Base-by-base conservation (phyloP, 1,284 basidiomycete species). In the Leccinum cinnamomeum region DNA sequence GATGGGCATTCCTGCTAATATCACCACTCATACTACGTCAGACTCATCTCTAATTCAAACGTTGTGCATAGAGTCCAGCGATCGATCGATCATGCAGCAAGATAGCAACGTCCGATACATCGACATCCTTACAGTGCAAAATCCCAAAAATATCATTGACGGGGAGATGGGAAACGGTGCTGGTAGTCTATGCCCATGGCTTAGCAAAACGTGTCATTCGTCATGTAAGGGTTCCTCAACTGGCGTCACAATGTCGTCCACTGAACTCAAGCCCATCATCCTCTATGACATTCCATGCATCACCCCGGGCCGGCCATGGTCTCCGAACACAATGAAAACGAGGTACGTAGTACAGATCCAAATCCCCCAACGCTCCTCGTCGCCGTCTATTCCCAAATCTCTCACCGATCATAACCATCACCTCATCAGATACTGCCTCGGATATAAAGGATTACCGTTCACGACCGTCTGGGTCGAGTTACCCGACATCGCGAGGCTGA, bases 371-470 rank as follows among this genome's bases (percentile, higher is more conserved):
- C 37, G 12, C 46, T 33, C 25, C 46, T 33, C 25, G 62, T 78
- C 20, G 74, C 77, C 7, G 1, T 41, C 39, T 2, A 41, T 16
- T 41, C 16, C 16, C 1, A 41, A 16, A 41, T 41, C 14, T 41
- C 39, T 41, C 7, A n/a, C 39, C 39, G 7, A 41, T 35, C 30
- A 10, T 10, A 0, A 33, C 30, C 33, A 35, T 35, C 33, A 35
- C 33, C 33, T 41, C 39, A 3, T 30, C 48, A 80, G 78, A 61
- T 81, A 76, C 59, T 67, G 70, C 39, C 72, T 83, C 16, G 77
- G 77, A 62, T 81, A 77, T 66, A 83, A 82, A 64, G 64, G 62
- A 3, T 62, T 83, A 14, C 69, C 76, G 0, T 82, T 79, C 72
- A 75, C 69, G 44, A 79, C 77, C 1, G 70, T 74, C 46, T 80